Percentiles rank a stretch among this genome's conserved stretches.
Conservation (phyloP, 2,329 filamentous ascomycete genomes). For the Aspergillus felis region DNA sequence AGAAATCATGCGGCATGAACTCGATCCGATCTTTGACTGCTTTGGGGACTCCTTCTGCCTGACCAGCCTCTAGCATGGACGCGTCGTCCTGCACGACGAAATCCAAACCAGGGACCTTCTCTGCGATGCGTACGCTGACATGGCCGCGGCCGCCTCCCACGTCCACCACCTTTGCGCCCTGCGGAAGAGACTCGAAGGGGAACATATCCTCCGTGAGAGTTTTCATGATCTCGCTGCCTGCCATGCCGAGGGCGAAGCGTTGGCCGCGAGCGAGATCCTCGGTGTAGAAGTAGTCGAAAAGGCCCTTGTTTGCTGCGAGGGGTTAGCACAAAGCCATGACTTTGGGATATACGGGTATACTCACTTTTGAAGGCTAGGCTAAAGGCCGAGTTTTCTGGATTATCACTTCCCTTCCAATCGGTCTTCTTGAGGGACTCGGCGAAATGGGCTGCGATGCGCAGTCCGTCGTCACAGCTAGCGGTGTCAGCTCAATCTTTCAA, state of each 20-base stretch:
- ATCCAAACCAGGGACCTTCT: conserved; percentile 3
- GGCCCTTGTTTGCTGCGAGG: background rate
- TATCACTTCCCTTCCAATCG: background rate
- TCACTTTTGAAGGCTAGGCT: background rate
- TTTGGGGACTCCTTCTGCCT: conserved; percentile 1
- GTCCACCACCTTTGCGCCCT: conserved; percentile 8
- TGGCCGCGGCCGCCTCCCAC: conserved; percentile 17
- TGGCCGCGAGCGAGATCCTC: background rate
- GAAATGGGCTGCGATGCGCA: background rate
- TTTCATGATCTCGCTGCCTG: background rate
- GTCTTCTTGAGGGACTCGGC: background rate
- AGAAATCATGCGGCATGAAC: conserved; percentile 15
- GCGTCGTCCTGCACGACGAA: conserved; percentile 17
- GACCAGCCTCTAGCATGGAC: conserved; percentile 4
- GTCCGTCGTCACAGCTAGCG: background rate
- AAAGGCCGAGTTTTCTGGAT: background rate
- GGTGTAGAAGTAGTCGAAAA: background rate
- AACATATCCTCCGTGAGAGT: background rate
- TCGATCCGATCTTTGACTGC: conserved; percentile 5
- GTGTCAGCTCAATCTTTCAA: background rate
- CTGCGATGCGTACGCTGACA: conserved; percentile 9
- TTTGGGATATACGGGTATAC: background rate
- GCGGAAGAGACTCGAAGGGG: background rate
- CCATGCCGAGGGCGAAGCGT: background rate
- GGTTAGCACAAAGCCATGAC: background rate